A percentile compares a stretch with the other conserved stretches of the same genome.
phyloP scores from a whole-genome alignment of 768 basidiomycete species.

The Trametes gibbosa region DNA sequence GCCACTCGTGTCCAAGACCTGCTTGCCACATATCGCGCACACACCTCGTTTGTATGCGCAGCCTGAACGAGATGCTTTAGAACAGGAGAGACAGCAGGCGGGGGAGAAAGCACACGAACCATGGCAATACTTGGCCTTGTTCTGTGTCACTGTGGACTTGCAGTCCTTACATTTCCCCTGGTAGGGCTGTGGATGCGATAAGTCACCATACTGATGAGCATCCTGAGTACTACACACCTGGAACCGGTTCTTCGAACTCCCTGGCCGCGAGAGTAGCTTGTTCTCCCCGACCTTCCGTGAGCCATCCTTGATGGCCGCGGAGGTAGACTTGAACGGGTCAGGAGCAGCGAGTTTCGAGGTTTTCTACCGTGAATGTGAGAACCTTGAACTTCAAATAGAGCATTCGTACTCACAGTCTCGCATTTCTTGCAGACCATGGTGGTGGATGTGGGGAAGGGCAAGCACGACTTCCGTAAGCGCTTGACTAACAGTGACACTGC shows the following conservation, averaged over 20 bases:
- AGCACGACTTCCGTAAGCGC: neutral
- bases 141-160: constrained; percentile 81
- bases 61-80: constrained; percentile 40
- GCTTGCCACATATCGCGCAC: constrained; percentile 85
- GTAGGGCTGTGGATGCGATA: constrained; percentile 56
- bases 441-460: constrained; percentile 1
- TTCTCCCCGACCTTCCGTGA: constrained; percentile 76
- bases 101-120: constrained; percentile 43
- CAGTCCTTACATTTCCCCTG: constrained; percentile 86
- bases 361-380: constrained; percentile 55
- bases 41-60: constrained; percentile 87
- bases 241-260: constrained; percentile 72
- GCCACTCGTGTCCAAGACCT: constrained; percentile 78
- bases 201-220: neutral
- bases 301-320: constrained; percentile 73
- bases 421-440: constrained; percentile 88
- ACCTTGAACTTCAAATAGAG: constrained; percentile 2
- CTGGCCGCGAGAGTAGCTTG: constrained; percentile 70
- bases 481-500: neutral
- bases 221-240: constrained; percentile 48
- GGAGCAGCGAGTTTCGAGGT: constrained; percentile 87
- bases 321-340: constrained; percentile 78
- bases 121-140: constrained; percentile 87
- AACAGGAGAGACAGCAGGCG: neutral
- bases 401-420: constrained; percentile 51